A percentile compares a stretch with the other conserved stretches of the same genome.
Evolutionary conservation across 2,329 filamentous ascomycete species (phyloP).

Genomic region (Penicillium sp.): DNA sequence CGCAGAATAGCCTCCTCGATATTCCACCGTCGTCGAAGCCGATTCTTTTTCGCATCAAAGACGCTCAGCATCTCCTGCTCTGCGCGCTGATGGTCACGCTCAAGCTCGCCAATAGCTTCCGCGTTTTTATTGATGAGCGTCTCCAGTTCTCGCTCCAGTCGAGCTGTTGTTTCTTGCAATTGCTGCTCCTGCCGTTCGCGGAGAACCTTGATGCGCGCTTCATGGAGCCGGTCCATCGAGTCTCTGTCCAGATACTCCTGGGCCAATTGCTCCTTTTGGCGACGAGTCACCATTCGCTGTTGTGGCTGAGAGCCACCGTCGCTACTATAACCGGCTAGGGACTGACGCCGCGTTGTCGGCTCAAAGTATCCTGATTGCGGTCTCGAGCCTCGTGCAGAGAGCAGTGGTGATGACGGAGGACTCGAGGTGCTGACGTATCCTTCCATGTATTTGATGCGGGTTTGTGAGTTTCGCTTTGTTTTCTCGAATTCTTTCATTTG

Average conservation of each 20-base stretch:
- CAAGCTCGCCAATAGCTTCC: constrained; percentile 30
- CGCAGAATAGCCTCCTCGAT: constrained; percentile 42
- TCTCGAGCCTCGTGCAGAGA: constrained; percentile 13
- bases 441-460: constrained; percentile 47
- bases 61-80: constrained; percentile 27
- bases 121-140: constrained; percentile 31
- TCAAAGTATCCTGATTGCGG: constrained; percentile 17
- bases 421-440: constrained; percentile 41
- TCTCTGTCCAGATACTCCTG: constrained; percentile 42
- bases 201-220: constrained; percentile 44
- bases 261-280: constrained; percentile 41
- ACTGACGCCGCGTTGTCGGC: constrained; percentile 6
- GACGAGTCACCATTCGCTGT: constrained; percentile 35
- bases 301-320: background rate
- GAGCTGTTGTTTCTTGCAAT: constrained; percentile 35
- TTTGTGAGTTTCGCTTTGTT: constrained; percentile 40
- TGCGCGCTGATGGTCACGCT: constrained; percentile 31
- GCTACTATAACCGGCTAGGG: background rate
- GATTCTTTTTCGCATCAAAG: constrained; percentile 32
- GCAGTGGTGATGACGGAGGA: constrained; percentile 28
- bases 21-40: constrained; percentile 36
- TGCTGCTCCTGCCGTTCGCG: constrained; percentile 43
- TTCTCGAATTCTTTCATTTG: constrained; percentile 42
- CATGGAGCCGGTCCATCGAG: constrained; percentile 41
- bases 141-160: constrained; percentile 38